Percentiles rank a stretch among this genome's conserved stretches.
phyloP scores from a whole-genome alignment of 495 filamentous ascomycete genomes.

The Xylaria castorea region DNA sequence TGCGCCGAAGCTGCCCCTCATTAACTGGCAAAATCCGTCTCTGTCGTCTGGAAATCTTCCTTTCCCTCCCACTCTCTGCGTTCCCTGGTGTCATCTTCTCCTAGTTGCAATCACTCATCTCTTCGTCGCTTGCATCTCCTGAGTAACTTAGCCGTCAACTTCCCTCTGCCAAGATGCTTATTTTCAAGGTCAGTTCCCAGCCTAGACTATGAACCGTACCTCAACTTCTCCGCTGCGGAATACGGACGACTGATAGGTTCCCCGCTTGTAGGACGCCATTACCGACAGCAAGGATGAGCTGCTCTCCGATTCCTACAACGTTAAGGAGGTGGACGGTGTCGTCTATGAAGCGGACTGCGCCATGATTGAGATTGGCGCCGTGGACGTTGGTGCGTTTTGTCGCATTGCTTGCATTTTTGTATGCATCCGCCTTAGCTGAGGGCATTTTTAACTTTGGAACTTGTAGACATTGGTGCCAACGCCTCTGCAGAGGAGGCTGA shows the following conservation, averaged over 20 bases:
- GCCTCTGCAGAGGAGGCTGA: slow-evolving; percentile 90
- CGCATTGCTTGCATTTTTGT: slow-evolving; percentile 9
- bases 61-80: slow-evolving; percentile 29
- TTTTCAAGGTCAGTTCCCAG: slow-evolving; percentile 71
- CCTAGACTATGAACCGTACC: background rate
- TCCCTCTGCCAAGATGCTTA: slow-evolving; percentile 75
- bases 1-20: slow-evolving; percentile 43
- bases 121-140: slow-evolving; percentile 30
- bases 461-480: slow-evolving; percentile 88
- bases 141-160: background rate
- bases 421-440: background rate
- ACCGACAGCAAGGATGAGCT: slow-evolving; percentile 81
- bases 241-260: slow-evolving; percentile 31
- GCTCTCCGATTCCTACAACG: slow-evolving; percentile 88
- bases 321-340: slow-evolving; percentile 75
- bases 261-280: slow-evolving; percentile 74
- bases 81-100: slow-evolving; percentile 27
- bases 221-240: slow-evolving; percentile 9
- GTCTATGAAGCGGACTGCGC: slow-evolving; percentile 89
- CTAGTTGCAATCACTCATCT: slow-evolving; percentile 24
- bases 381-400: slow-evolving; percentile 70
- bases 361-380: slow-evolving; percentile 78
- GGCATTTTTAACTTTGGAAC: slow-evolving; percentile 18
- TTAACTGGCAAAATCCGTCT: slow-evolving; percentile 42
- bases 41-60: slow-evolving; percentile 40